Base-by-base conservation (phyloP, 164 flowering plant species). In the Stephania cephalantha region DNA sequence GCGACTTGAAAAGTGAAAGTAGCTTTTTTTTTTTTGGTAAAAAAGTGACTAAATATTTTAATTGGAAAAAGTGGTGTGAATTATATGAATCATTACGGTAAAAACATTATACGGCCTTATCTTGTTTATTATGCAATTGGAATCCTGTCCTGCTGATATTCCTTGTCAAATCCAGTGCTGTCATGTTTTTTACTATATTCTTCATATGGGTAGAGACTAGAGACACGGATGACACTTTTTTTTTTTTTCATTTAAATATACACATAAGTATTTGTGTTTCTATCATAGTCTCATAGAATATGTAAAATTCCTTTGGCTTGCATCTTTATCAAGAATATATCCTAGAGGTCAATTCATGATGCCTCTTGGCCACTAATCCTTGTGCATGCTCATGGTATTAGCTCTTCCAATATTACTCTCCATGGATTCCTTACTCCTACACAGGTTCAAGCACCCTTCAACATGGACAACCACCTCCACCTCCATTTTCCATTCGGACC, bases 321-420 rank as follows among this genome's bases (percentile, higher is more conserved):
- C 65, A 58, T 58, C 65, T 58, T 61, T 61, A n/a, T 61, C 66
- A 61, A 61, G 66, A 61, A 61, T 61, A 61, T 61, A 17, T 61
- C 22, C 66, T 18, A 61, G 6, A 18, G 22, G 66, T 61, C 66
- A 61, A 18, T 61, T 61, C 66, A 4, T 61, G 66, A n/a, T 61
- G 66, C 66, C 9, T n/a, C 66, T 61, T 18, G 66, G 66, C 66
- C 66, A 61, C 66, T 61, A 61, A 61, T 61, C 25, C 20, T 61
- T 61, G 9, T 61, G 66, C 66, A 15, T 61, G 66, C 9, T 61
- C 25, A 18, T 61, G 66, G 20, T 17, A 25, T 17, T 20, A 7
- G n/a, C 66, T 61, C 66, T 61, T 61, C 29, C 66, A 18, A 20
- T 18, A 61, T 61, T 61, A 2, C 8, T 61, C 55, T 61, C 25